Conservation (phyloP, 2,329 filamentous ascomycete species). For the Epichloe gansuensis region DNA sequence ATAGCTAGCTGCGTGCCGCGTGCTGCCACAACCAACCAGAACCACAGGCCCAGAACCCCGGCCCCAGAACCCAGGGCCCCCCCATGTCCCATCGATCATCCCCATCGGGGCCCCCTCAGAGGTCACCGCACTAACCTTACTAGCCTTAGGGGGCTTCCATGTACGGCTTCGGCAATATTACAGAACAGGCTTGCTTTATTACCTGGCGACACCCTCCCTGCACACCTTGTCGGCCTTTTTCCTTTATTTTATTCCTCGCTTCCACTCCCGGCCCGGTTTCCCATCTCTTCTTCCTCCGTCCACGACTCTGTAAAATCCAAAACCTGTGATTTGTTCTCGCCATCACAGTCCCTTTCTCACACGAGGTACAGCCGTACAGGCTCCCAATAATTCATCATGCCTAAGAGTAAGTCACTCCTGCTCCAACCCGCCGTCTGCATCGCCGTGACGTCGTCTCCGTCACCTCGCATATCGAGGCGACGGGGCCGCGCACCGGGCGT, state of each 20-base stretch:
- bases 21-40: no score
- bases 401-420: conserved; percentile 10
- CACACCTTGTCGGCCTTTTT: neutral
- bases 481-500: no score
- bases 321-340: neutral
- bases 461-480: no score
- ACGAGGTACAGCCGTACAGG: neutral
- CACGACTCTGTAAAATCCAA: neutral
- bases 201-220: conserved; percentile 1
- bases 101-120: no score
- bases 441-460: no score
- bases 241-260: neutral
- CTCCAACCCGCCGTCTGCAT: no score
- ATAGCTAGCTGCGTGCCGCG: no score
- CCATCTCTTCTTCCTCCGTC: neutral
- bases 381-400: conserved; percentile 3
- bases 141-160: no score
- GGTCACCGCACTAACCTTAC: no score
- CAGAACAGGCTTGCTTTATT: neutral
- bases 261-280: neutral
- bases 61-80: neutral
- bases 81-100: no score
- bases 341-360: neutral
- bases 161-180: neutral
- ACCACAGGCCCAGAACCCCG: no score